Conservation (phyloP, 176 grass and related monocot genomes). For the Cenchrus americanus region DNA sequence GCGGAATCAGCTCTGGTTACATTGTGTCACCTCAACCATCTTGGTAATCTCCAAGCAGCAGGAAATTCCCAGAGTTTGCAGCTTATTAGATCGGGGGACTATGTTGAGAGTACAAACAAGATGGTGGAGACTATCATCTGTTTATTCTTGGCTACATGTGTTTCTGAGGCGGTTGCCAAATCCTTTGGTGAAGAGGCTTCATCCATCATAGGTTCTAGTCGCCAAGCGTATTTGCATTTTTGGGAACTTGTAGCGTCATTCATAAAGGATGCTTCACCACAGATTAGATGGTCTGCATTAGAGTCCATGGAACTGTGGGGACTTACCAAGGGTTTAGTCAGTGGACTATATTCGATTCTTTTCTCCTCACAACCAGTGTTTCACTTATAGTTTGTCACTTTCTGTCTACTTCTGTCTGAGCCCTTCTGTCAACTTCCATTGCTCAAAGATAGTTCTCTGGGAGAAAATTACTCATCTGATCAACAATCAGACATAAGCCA, state of each 20-base stretch:
- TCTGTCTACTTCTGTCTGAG: slow-evolving; percentile 76
- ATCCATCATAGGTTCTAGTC: slow-evolving; percentile 64
- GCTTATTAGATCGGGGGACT: slow-evolving; percentile 53
- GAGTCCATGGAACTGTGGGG: slow-evolving; percentile 95
- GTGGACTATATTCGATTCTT: slow-evolving; percentile 81
- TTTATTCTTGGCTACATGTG: slow-evolving; percentile 77
- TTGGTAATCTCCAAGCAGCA: slow-evolving; percentile 56
- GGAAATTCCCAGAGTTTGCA: slow-evolving; percentile 43
- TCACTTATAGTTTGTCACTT: slow-evolving; percentile 81
- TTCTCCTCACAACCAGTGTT: slow-evolving; percentile 75
- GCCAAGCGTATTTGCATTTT: slow-evolving; percentile 67
- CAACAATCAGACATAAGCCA: slow-evolving; percentile 49
- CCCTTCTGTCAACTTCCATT: slow-evolving; percentile 68
- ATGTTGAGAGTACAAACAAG: slow-evolving; percentile 66
- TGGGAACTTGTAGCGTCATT: slow-evolving; percentile 89
- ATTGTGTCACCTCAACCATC: slow-evolving; percentile 63
- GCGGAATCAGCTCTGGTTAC: slow-evolving; percentile 67
- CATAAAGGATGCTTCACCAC: slow-evolving; percentile 60
- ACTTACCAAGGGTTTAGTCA: slow-evolving; percentile 71
- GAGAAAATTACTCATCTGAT: slow-evolving; percentile 34
- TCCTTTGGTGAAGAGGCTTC: slow-evolving; percentile 66
- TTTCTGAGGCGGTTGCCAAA: slow-evolving; percentile 73
- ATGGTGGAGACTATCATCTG: slow-evolving; percentile 78
- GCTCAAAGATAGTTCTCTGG: slow-evolving; percentile 53
- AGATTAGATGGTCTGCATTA: slow-evolving; percentile 72